phyloP scores from a whole-genome alignment of 1,139 yeast genomes.

The Yamadazyma taylorii region DNA sequence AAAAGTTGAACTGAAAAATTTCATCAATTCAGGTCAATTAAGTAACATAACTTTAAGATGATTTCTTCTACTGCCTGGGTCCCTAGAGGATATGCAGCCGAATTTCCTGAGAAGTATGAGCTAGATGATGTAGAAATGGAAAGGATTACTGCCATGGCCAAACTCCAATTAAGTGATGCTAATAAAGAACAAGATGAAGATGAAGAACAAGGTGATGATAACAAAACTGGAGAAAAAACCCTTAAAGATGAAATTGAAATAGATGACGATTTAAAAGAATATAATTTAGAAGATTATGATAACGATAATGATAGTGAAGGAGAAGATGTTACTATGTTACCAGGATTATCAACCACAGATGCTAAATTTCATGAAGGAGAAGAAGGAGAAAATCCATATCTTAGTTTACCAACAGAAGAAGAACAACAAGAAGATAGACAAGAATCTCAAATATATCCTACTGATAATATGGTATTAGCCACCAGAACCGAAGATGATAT shows the following conservation, averaged over 20 bases:
- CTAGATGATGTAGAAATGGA: conserved; percentile 91
- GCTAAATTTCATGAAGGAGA: conserved; percentile 52
- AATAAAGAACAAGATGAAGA: conserved; percentile 54
- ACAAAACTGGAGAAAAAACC: conserved; percentile 14
- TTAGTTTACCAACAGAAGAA: conserved; percentile 67
- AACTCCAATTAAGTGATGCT: conserved; percentile 77
- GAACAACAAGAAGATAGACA: conserved; percentile 71
- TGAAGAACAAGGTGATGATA: conserved; percentile 16
- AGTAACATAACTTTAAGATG: conserved; percentile 43
- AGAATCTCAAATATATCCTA: conserved; percentile 84
- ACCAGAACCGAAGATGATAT: conserved; percentile 96
- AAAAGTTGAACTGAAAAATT: too few relatives aligned
- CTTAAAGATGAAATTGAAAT: conserved; percentile 55
- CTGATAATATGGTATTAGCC: conserved; percentile 86
- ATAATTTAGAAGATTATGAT: conserved; percentile 83
- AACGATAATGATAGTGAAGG: conserved; percentile 54
- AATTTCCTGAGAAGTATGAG: conserved; percentile 87
- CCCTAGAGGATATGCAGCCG: conserved; percentile 93
- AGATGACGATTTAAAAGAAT: conserved; percentile 86
- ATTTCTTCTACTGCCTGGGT: conserved; percentile 95
- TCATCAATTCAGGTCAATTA: not conserved
- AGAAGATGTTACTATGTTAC: conserved; percentile 60
- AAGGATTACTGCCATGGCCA: conserved; percentile 83
- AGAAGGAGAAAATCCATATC: conserved; percentile 71
- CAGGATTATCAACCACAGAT: conserved; percentile 60